Percentiles rank a stretch among this genome's conserved stretches.
phyloP scores from a whole-genome alignment of 768 basidiomycete genomes.

The Phanerochaete sordida region DNA sequence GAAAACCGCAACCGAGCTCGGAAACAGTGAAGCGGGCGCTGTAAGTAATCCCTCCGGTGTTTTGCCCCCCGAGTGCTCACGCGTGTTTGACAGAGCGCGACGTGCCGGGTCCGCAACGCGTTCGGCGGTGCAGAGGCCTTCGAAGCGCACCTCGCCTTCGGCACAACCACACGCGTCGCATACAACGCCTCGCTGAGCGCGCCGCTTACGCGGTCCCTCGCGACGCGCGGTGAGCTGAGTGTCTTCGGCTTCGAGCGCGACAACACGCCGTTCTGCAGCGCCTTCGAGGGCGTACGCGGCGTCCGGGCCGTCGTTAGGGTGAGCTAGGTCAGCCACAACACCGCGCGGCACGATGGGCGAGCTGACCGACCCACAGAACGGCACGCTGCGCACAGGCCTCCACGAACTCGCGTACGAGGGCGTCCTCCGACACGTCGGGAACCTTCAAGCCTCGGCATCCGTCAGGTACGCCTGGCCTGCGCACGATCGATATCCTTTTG shows the following conservation, averaged over 20 bases:
- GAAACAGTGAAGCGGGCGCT: constrained; percentile 91
- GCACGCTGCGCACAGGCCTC: constrained; percentile 30
- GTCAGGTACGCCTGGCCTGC: constrained; percentile 54
- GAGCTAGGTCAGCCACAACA: constrained; percentile 49
- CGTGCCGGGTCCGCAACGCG: constrained; percentile 78
- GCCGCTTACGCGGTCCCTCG: constrained; percentile 59
- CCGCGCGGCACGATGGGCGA: constrained; percentile 7
- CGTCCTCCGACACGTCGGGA: constrained; percentile 70
- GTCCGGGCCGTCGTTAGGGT: constrained; percentile 71
- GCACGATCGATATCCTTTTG: not conserved
- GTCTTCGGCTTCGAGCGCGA: constrained; percentile 78
- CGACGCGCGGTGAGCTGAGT: constrained; percentile 66
- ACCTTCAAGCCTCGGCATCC: constrained; percentile 72
- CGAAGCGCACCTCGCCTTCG: constrained; percentile 77
- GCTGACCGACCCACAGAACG: constrained; percentile 22
- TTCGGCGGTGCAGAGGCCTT: constrained; percentile 91
- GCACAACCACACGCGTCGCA: constrained; percentile 83
- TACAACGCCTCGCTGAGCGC: constrained; percentile 68
- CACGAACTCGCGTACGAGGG: constrained; percentile 88
- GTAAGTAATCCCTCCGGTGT: constrained; percentile 43
- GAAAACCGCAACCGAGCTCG: constrained; percentile 86
- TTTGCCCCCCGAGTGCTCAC: not conserved
- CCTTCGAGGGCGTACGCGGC: constrained; percentile 61
- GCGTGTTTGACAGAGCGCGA: constrained; percentile 54
- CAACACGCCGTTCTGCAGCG: constrained; percentile 73